These are phyloP conservation scores for Elymus sibiricus DNA, from an alignment of 176 grass and related monocot species.

Conservation along the genomic window DNA sequence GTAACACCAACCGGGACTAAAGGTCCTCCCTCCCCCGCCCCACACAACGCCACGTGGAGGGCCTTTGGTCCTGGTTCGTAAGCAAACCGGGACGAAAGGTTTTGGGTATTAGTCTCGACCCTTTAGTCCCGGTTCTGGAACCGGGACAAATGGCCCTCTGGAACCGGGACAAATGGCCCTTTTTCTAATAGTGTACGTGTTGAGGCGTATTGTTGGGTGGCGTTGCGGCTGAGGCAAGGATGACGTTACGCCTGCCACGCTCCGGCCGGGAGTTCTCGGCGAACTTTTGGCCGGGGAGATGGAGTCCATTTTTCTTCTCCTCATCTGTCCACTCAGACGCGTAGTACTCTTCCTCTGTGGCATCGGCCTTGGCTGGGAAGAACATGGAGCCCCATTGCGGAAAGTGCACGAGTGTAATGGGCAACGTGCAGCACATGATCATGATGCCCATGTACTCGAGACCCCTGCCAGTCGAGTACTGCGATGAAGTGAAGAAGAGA, in stretches of 20 bases:
- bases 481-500: not conserved
- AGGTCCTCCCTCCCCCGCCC: no score
- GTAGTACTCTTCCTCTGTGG: not conserved
- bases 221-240: not conserved
- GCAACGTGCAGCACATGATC: not conserved
- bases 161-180: no score
- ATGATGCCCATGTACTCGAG: conserved; percentile 3
- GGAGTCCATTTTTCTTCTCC: not conserved
- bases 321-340: not conserved
- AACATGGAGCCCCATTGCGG: not conserved
- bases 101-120: no score
- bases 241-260: not conserved
- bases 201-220: not conserved
- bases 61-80: no score
- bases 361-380: not conserved
- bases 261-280: not conserved
- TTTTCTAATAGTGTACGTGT: no score
- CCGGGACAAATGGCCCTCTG: no score
- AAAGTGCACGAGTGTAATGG: not conserved
- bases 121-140: no score
- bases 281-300: not conserved
- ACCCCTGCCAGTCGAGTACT: not conserved
- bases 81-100: no score
- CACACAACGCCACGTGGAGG: no score
- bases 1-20: no score